Base-by-base conservation (phyloP, 176 grass and related monocot species). In the Avena insularis region DNA sequence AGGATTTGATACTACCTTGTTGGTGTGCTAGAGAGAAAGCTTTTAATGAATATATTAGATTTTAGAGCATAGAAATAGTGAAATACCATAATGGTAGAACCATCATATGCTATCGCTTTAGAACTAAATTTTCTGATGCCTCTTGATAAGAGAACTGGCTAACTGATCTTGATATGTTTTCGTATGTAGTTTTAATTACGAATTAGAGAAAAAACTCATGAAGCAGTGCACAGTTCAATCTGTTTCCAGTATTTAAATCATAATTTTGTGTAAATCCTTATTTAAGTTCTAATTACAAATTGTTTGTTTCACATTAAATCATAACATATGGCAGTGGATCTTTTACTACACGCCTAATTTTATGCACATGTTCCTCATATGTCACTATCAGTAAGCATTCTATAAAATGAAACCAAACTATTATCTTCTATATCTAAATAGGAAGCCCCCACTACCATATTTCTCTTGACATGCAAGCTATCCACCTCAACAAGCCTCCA, bases 261-360 rank as follows among this genome's bases (percentile, higher is more conserved):
- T 53, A 25, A 74, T 68, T 83, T 48, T 40, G 8, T 14, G 14
- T 49, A 77, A 11, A 1, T 67, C 59, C 35, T 48, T 56, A 15
- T 48, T 64, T 56, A 31, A 74, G 8, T 15, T 40, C 61, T 54
- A 75, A 10, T 63, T 89, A 85, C 10, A 27, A 79, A 36, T 48
- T 79, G 9, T 61, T 80, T 84, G n/a, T 76, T 85, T 38, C 64
- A 65, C 31, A 55, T 3, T 43, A 73, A 57, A 49, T 60, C 25
- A n/a, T 15, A 80, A 69, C 6, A 57, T 57, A 4, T 19, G 29
- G 36, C 45, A 81, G 43, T 77, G n/a, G 35, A 36, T 8, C 46
- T 53, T 85, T 27, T 75, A 13, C 1, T 62, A 62, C 72, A 69
- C 77, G 58, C 1, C 63, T 59, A 74, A 61, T 33, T 54, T 64